phyloP scores from a whole-genome alignment of 2,329 filamentous ascomycete species.

The Claviceps sp. region DNA sequence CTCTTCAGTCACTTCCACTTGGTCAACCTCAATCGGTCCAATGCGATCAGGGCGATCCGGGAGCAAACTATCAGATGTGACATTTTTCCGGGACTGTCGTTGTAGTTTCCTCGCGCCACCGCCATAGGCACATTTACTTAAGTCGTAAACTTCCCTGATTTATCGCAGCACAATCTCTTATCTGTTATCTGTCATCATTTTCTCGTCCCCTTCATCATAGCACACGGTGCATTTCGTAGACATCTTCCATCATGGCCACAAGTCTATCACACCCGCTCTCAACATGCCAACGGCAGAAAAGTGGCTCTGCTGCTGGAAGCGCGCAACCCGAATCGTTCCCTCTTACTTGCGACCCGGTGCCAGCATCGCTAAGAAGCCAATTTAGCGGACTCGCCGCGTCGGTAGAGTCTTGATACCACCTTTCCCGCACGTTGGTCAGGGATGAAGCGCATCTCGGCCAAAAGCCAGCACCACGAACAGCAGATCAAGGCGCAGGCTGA shows the following conservation, averaged over 20 bases:
- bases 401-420: slow-evolving; percentile 12
- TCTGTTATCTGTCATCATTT: too few species aligned
- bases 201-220: not conserved
- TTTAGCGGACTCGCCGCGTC: slow-evolving; percentile 11
- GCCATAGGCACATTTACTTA: too few species aligned
- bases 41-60: too few species aligned
- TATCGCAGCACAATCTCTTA: too few species aligned
- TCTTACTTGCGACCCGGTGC: slow-evolving; percentile 7
- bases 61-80: too few species aligned
- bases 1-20: too few species aligned
- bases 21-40: too few species aligned
- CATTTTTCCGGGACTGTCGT: too few species aligned
- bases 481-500: slow-evolving; percentile 14
- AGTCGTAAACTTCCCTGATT: too few species aligned
- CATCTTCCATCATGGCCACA: slow-evolving; percentile 6
- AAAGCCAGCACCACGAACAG: slow-evolving; percentile 15
- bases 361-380: slow-evolving; percentile 5
- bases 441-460: slow-evolving; percentile 15
- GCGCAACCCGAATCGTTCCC: not conserved
- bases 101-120: too few species aligned
- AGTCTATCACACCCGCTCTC: slow-evolving; percentile 1
- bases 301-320: not conserved
- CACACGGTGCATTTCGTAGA: slow-evolving; percentile 10
- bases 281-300: not conserved
- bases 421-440: slow-evolving; percentile 14